Conservation (phyloP, 2,329 filamentous ascomycete genomes). For the Diaporthe ilicicola region DNA sequence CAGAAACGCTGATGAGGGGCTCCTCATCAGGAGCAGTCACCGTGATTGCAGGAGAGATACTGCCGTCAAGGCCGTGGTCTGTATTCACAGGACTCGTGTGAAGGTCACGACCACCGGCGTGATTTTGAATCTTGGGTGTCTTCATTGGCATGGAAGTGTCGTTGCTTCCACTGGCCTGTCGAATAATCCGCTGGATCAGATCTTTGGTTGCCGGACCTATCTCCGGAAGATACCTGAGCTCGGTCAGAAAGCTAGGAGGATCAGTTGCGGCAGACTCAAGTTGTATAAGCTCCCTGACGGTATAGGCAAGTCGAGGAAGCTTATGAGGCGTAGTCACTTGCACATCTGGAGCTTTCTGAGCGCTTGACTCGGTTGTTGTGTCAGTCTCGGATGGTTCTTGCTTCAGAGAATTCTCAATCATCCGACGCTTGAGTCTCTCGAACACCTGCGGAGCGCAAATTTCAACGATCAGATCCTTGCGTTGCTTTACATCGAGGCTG, state of each 20-base stretch:
- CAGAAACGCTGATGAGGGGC: neutral
- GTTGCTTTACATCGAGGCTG: neutral
- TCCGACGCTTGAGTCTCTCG: neutral
- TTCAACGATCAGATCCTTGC: neutral
- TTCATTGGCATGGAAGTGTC: neutral
- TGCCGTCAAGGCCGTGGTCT: neutral
- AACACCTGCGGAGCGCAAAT: neutral
- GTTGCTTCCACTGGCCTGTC: neutral
- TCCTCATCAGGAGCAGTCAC: neutral
- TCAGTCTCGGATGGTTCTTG: neutral
- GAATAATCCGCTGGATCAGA: neutral
- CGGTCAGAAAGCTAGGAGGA: neutral
- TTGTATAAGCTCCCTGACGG: neutral
- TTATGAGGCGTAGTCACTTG: neutral
- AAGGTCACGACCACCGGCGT: too few species aligned
- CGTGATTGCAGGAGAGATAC: neutral
- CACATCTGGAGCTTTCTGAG: neutral
- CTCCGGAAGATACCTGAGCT: slow-evolving; percentile 7
- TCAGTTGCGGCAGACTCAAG: neutral
- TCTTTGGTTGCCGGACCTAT: neutral
- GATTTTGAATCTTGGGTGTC: neutral
- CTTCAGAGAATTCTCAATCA: neutral
- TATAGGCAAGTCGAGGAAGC: neutral
- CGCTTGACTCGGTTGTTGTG: neutral
- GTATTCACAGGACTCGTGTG: neutral